Base-by-base conservation (phyloP, 108 stramenopile genomes). In the Parmales sp. region DNA sequence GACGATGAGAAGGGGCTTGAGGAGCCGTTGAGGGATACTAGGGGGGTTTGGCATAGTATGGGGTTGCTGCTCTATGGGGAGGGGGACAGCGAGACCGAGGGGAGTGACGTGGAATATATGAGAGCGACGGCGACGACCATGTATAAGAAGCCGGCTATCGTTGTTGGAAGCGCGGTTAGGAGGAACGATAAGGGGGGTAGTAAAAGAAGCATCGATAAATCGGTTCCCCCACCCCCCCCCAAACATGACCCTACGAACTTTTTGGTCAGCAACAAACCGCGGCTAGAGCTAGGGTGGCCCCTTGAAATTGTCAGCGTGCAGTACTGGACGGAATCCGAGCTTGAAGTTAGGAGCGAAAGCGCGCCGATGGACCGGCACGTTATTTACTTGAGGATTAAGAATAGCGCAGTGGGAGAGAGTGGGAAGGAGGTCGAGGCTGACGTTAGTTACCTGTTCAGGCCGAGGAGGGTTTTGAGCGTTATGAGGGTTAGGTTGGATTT, bases 1-100 rank as follows among this genome's bases (percentile, higher is more conserved):
- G 54, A 60, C 28, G 54, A 60, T 16, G 54, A 60, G 36, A 60
- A 60, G 31, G 54, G 54, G 54, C 20, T 60, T 11, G 54, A 16
- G 54, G 54, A 60, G 31, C 9, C 29, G 16, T 4, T 60, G 29
- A 34, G 13, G 3, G 31, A 60, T 28, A 34, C 29, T 28, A 34
- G 36, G 54, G 20, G 31, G 29, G 36, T 20, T 4, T 28, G 31
- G 28, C 31, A 34, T 23, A 13, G 13, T 11, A 7, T 60, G 26
- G 31, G 31, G 26, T 28, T 48, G 2, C 28, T 60, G 54, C 31
- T 60, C n/a, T n/a, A n/a, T 60, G 29, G 54, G 26, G 26, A 19
- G 25, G 29, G 20, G 25, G 26, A 16, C 7, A 20, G 20, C 23
- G 7, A 6, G 5, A 9, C n/a, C 5, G 54, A 34, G 26, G 54